Evolutionary conservation across 305 asterid species (phyloP).

Genomic region (Plantago lanceolata): DNA sequence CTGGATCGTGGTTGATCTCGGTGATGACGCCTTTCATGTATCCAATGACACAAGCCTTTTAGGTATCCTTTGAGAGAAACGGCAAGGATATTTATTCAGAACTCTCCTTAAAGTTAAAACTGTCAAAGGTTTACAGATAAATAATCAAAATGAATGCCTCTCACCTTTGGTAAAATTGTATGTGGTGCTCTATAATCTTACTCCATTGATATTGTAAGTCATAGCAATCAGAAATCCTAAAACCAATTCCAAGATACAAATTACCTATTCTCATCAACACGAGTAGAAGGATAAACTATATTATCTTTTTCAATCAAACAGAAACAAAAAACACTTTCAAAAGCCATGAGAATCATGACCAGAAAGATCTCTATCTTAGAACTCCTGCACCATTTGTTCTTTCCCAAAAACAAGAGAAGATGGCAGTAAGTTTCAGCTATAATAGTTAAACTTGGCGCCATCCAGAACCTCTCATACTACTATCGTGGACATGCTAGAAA

Average conservation of each 20-base stretch:
- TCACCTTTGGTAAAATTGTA: no score
- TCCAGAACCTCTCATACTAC: no score
- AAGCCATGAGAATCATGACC: constrained; percentile 23
- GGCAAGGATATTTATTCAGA: no score
- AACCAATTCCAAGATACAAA: constrained; percentile 22
- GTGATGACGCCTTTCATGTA: constrained; percentile 81
- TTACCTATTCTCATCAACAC: constrained; percentile 13
- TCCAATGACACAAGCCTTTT: no score
- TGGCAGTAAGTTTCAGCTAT: no score
- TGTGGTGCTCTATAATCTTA: no score
- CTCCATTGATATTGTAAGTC: no score
- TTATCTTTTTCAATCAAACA: constrained; percentile 18
- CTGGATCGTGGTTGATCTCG: constrained; percentile 91
- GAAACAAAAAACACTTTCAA: constrained; percentile 18
- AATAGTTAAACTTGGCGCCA: no score
- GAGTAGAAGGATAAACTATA: constrained; percentile 11
- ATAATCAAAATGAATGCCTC: no score
- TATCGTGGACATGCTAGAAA: constrained; percentile 17
- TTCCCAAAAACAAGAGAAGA: constrained; percentile 54
- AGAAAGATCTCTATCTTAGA: constrained; percentile 32
- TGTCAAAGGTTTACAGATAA: not conserved
- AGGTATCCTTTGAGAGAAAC: no score
- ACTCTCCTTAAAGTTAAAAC: no score
- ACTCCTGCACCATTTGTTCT: constrained; percentile 44
- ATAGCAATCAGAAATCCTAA: no score